These are phyloP conservation scores for Mesembryanthemum crystallinum DNA, from an alignment of 148 eudicot species.

Conservation along the genomic window DNA sequence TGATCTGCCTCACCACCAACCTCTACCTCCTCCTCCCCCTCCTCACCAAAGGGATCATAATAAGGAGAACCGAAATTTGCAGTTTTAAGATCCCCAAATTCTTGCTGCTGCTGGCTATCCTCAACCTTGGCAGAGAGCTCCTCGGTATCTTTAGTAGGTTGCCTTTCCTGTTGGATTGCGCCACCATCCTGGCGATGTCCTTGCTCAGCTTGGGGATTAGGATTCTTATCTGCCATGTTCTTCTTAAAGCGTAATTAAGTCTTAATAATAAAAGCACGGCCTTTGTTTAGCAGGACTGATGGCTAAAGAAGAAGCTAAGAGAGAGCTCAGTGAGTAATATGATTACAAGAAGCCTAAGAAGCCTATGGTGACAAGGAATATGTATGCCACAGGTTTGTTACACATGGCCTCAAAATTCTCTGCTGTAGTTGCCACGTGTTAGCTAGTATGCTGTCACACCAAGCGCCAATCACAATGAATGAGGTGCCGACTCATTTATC, in stretches of 20 bases:
- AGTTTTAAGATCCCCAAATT: not conserved
- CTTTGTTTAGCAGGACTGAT: not conserved
- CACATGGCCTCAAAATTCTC: too few relatives aligned
- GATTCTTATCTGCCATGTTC: not conserved
- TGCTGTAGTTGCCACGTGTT: not conserved
- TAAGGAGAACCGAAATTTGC: constrained; percentile 18
- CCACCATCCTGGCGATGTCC: not conserved
- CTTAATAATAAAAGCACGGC: not conserved
- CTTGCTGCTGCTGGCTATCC: not conserved
- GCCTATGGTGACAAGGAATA: not conserved
- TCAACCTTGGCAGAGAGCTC: not conserved
- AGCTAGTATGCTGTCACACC: not conserved
- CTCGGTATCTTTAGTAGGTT: not conserved
- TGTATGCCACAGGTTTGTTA: not conserved
- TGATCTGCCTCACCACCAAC: not conserved
- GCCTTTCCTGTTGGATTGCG: not conserved
- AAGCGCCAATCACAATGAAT: not conserved
- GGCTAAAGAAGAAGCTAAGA: not conserved
- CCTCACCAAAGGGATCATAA: constrained; percentile 18
- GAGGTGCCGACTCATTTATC: not conserved
- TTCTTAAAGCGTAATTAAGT: not conserved
- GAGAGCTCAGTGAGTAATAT: not conserved
- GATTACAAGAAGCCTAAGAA: not conserved
- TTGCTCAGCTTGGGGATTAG: not conserved
- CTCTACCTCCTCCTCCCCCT: not conserved